These are phyloP conservation scores for Cytospora paraplurivora DNA, from an alignment of 2,329 filamentous ascomycete genomes.

Conservation along the genomic window DNA sequence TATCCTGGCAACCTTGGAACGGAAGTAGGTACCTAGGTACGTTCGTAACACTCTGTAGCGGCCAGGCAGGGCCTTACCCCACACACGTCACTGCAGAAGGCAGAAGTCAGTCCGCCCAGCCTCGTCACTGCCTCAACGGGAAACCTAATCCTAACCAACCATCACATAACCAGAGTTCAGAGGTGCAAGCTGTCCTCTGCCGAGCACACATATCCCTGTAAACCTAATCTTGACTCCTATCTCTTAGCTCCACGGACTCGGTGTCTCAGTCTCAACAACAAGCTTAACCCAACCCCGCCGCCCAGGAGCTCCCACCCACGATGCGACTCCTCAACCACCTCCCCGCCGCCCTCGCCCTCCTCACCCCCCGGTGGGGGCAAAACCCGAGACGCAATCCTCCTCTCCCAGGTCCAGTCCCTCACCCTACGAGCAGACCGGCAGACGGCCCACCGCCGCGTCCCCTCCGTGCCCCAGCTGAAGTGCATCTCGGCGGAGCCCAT, in stretches of 20 bases:
- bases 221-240: no score
- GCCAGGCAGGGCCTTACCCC: neutral
- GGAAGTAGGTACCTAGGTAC: no score
- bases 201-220: neutral
- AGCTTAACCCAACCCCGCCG: neutral
- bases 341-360: constrained; percentile 4
- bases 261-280: neutral
- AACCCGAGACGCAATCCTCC: constrained; percentile 57
- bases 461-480: constrained; percentile 75
- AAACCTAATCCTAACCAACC: neutral
- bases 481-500: constrained; percentile 69
- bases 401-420: constrained; percentile 69
- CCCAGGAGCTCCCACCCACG: neutral
- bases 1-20: no score
- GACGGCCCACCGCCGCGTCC: constrained; percentile 75
- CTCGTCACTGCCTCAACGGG: constrained; percentile 29
- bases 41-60: neutral
- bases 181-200: neutral
- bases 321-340: constrained; percentile 9
- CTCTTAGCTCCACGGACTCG: no score
- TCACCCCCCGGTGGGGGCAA: constrained; percentile 30
- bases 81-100: constrained; percentile 19
- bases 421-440: constrained; percentile 69
- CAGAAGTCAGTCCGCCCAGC: constrained; percentile 18
- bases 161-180: neutral